phyloP scores from a whole-genome alignment of 2,329 filamentous ascomycete species.

The Penicillium sp. region DNA sequence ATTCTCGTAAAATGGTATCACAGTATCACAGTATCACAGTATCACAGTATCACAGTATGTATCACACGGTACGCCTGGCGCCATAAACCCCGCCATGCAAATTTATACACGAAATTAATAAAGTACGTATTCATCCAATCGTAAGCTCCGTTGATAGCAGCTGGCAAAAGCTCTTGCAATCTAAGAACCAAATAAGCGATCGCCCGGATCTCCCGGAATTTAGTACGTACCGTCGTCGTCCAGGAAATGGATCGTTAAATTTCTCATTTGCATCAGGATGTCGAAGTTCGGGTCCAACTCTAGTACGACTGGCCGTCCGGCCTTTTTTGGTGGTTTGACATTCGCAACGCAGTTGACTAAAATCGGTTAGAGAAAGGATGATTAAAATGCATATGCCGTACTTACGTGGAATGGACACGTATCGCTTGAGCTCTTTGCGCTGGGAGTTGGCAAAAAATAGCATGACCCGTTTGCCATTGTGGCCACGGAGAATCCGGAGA shows the following conservation, averaged over 20 bases:
- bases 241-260: slow-evolving; percentile 39
- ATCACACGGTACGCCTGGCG: not conserved
- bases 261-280: slow-evolving; percentile 41
- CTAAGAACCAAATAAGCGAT: slow-evolving; percentile 23
- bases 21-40: slow-evolving; percentile 14
- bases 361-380: not conserved
- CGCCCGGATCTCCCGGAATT: not conserved
- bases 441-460: slow-evolving; percentile 46
- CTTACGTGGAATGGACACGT: slow-evolving; percentile 42
- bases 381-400: not conserved
- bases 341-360: slow-evolving; percentile 41
- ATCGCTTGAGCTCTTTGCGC: slow-evolving; percentile 41
- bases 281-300: slow-evolving; percentile 44
- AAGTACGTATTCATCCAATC: slow-evolving; percentile 21
- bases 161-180: slow-evolving; percentile 33
- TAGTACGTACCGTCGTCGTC: slow-evolving; percentile 37
- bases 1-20: not conserved
- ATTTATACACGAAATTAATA: slow-evolving; percentile 4
- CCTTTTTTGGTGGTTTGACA: slow-evolving; percentile 41
- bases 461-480: slow-evolving; percentile 37
- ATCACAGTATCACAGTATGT: slow-evolving; percentile 13
- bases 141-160: slow-evolving; percentile 28
- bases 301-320: slow-evolving; percentile 37
- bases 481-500: slow-evolving; percentile 38
- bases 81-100: slow-evolving; percentile 22